A percentile compares a stretch with the other conserved stretches of the same genome.
Conservation (phyloP, 352 stramenopile species). For the Pythium dissotocum region DNA sequence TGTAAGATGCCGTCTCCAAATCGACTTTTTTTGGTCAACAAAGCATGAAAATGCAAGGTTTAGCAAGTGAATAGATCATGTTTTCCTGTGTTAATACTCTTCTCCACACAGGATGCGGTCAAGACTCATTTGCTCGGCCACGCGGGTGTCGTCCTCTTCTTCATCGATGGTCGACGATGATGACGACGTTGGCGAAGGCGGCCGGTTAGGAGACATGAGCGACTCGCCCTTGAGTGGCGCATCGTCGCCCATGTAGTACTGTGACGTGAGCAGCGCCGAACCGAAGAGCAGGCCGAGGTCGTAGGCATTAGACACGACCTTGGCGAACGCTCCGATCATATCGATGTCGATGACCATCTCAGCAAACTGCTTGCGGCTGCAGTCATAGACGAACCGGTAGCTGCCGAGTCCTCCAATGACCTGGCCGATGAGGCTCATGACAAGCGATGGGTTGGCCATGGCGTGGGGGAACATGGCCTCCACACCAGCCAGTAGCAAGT, state of each 20-base stretch:
- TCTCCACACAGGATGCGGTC: conserved; percentile 12
- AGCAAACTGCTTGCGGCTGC: conserved; percentile 6
- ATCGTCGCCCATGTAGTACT: conserved; percentile 27
- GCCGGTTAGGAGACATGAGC: conserved; percentile 3
- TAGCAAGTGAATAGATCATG: background rate
- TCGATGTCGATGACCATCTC: conserved; percentile 22
- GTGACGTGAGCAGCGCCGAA: conserved; percentile 6
- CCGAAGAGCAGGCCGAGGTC: conserved; percentile 22
- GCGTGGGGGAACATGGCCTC: conserved; percentile 24
- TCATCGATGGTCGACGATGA: conserved; percentile 1
- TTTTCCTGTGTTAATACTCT: background rate
- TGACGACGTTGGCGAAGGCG: background rate
- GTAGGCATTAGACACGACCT: conserved; percentile 6
- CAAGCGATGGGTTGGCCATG: conserved; percentile 12
- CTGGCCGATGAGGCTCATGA: conserved; percentile 21
- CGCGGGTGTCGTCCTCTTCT: conserved; percentile 8
- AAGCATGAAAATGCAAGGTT: too few species aligned
- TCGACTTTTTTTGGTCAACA: too few species aligned
- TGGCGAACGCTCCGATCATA: conserved; percentile 16
- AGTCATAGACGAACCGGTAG: conserved; percentile 26
- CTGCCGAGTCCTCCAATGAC: conserved; percentile 14
- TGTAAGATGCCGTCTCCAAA: too few species aligned
- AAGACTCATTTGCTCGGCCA: conserved; percentile 12
- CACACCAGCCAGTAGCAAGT: conserved; percentile 19
- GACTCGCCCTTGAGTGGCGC: background rate